Percentiles rank a stretch among this genome's conserved stretches.
Evolutionary conservation across 1,284 basidiomycete genomes (phyloP).

Genomic region (Schizophyllum commune): DNA sequence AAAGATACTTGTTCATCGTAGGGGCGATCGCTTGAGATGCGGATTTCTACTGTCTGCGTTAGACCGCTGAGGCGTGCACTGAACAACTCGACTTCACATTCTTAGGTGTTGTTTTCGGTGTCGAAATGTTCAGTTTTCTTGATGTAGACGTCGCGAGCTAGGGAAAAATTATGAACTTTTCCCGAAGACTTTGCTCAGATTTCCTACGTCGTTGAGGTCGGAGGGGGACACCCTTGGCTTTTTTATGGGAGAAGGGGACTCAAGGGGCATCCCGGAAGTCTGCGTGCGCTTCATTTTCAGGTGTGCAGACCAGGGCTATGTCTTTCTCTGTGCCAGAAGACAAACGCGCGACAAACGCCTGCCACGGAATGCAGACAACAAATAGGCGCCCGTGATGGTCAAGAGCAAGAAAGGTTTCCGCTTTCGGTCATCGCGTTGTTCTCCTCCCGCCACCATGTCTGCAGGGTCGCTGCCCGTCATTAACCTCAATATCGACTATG

Average conservation of each 20-base stretch:
- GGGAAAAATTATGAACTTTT: neutral
- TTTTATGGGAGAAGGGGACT: too few relatives aligned
- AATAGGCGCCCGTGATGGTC: constrained; percentile 2
- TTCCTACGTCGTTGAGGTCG: neutral
- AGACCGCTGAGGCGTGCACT: too few relatives aligned
- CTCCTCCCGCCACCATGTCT: constrained; percentile 28
- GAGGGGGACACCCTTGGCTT: too few relatives aligned
- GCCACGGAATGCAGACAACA: too few relatives aligned
- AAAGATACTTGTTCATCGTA: neutral
- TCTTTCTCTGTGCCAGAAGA: too few relatives aligned
- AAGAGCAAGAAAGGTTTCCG: constrained; percentile 16
- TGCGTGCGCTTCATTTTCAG: neutral
- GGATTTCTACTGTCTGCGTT: too few relatives aligned
- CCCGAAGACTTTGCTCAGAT: neutral
- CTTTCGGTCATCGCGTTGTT: constrained; percentile 9
- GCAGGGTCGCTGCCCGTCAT: constrained; percentile 32
- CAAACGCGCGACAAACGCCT: too few relatives aligned
- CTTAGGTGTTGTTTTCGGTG: neutral
- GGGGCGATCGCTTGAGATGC: neutral
- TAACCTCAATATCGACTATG: constrained; percentile 38
- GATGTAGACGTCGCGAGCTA: neutral
- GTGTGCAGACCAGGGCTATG: neutral
- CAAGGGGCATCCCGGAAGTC: too few relatives aligned
- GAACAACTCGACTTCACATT: neutral
- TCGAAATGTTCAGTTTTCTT: neutral